Evolutionary conservation across 495 filamentous ascomycete species (phyloP).

Genomic region (Penicillium canescens): DNA sequence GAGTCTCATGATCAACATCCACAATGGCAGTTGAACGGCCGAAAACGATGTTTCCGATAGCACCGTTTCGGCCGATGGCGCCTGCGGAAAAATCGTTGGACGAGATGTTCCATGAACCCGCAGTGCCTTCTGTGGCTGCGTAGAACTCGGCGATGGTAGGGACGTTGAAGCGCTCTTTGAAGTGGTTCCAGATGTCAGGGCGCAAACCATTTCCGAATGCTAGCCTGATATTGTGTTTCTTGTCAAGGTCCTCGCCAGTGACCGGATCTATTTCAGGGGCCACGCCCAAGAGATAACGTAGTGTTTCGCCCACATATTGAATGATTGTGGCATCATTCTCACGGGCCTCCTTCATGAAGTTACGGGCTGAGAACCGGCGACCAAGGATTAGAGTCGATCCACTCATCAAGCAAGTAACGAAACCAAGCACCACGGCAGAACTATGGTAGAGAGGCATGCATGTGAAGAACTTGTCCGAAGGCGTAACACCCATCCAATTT

Average conservation of each 20-base stretch:
- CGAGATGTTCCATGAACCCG: constrained; percentile 72
- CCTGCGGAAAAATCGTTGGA: constrained; percentile 75
- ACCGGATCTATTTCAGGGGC: constrained; percentile 61
- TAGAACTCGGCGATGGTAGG: constrained; percentile 86
- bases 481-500: constrained; percentile 54
- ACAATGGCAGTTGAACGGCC: constrained; percentile 57
- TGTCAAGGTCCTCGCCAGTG: constrained; percentile 74
- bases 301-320: constrained; percentile 95
- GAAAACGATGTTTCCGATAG: constrained; percentile 56
- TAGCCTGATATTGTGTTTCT: constrained; percentile 71
- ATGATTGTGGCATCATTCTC: constrained; percentile 74
- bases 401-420: constrained; percentile 56
- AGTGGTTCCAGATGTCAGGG: constrained; percentile 86
- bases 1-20: constrained; percentile 69
- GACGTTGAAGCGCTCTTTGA: constrained; percentile 87
- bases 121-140: constrained; percentile 77
- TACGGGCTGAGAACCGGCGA: constrained; percentile 77
- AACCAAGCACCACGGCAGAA: constrained; percentile 72
- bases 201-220: constrained; percentile 92
- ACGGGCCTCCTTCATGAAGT: constrained; percentile 80
- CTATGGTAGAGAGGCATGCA: constrained; percentile 96
- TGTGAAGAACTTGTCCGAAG: constrained; percentile 78
- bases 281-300: constrained; percentile 81
- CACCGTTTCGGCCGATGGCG: constrained; percentile 78
- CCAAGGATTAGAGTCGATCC: constrained; percentile 71